A percentile compares a stretch with the other conserved stretches of the same genome.
phyloP scores from a whole-genome alignment of 1,284 basidiomycete genomes.

The Crucibulum cyathiforme region DNA sequence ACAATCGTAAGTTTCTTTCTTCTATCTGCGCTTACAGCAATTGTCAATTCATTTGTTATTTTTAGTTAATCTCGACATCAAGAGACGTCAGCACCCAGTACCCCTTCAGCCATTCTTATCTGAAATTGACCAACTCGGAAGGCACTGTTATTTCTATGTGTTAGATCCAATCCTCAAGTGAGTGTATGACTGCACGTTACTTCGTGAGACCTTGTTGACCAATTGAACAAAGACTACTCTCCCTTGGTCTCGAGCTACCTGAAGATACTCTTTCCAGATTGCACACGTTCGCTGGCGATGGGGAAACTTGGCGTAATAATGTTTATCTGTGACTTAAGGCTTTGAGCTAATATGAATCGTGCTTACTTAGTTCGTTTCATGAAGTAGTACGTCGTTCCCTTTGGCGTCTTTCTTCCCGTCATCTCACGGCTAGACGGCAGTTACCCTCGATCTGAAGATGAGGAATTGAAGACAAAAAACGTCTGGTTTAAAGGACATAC shows the following conservation, averaged over 20 bases:
- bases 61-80: not conserved
- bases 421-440: conserved; percentile 5
- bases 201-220: not conserved
- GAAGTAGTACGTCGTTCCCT: conserved; percentile 45
- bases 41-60: not conserved
- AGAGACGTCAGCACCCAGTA: not conserved
- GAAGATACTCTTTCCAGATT: not conserved
- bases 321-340: not conserved
- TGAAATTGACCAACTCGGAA: not conserved
- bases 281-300: not conserved
- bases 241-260: not conserved
- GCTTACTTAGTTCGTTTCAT: conserved; percentile 48
- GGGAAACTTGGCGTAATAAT: not conserved
- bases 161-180: not conserved
- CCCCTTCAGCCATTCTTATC: not conserved
- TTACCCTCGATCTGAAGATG: conserved; percentile 43
- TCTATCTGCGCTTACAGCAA: not conserved
- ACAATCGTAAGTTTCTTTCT: conserved; percentile 47
- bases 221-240: not conserved
- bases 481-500: conserved; percentile 65
- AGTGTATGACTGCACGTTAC: not conserved
- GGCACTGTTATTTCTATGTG: not conserved
- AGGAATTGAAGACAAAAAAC: conserved; percentile 53
- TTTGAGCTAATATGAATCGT: too few relatives aligned
- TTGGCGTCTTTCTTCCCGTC: not conserved